Evolutionary conservation across 106 monocot species (phyloP).

Genomic region (Cymbidium sinense): DNA sequence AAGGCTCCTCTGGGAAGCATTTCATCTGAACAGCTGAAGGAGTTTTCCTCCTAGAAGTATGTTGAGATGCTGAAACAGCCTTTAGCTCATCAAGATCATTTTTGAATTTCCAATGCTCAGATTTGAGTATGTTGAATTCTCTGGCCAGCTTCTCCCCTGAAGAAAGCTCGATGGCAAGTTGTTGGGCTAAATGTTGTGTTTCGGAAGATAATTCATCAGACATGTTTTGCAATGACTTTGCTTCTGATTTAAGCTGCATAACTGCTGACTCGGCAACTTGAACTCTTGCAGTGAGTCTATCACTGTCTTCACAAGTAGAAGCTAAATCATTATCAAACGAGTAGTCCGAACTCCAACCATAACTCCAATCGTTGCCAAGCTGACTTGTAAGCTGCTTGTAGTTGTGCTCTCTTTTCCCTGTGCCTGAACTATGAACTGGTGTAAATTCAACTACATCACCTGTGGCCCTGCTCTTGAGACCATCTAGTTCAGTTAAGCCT

Average conservation of each 20-base stretch:
- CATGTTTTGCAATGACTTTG: slow-evolving; percentile 54
- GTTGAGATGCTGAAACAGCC: slow-evolving; percentile 31
- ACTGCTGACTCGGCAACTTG: slow-evolving; percentile 66
- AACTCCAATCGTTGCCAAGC: slow-evolving; percentile 51
- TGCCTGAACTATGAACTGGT: slow-evolving; percentile 22
- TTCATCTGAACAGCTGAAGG: slow-evolving; percentile 2
- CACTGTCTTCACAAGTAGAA: slow-evolving; percentile 64
- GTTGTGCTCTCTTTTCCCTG: slow-evolving; percentile 28
- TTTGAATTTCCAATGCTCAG: slow-evolving; percentile 68
- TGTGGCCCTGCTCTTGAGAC: slow-evolving; percentile 26
- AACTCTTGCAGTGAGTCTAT: slow-evolving; percentile 40
- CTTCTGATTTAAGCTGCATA: slow-evolving; percentile 68
- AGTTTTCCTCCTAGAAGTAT: slow-evolving; percentile 12
- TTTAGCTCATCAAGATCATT: slow-evolving; percentile 55
- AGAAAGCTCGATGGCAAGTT: slow-evolving; percentile 55
- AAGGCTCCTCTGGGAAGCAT: slow-evolving; percentile 3
- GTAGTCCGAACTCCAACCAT: slow-evolving; percentile 71
- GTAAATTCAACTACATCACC: slow-evolving; percentile 20
- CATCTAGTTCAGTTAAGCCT: slow-evolving; percentile 34
- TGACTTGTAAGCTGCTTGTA: slow-evolving; percentile 31
- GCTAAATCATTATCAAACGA: slow-evolving; percentile 54
- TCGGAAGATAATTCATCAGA: slow-evolving; percentile 59
- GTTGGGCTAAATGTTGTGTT: slow-evolving; percentile 53
- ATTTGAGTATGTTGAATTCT: slow-evolving; percentile 70
- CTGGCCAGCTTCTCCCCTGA: slow-evolving; percentile 50